These are phyloP conservation scores for Claviceps africana DNA, from an alignment of 2,329 filamentous ascomycete genomes.

Conservation along the genomic window DNA sequence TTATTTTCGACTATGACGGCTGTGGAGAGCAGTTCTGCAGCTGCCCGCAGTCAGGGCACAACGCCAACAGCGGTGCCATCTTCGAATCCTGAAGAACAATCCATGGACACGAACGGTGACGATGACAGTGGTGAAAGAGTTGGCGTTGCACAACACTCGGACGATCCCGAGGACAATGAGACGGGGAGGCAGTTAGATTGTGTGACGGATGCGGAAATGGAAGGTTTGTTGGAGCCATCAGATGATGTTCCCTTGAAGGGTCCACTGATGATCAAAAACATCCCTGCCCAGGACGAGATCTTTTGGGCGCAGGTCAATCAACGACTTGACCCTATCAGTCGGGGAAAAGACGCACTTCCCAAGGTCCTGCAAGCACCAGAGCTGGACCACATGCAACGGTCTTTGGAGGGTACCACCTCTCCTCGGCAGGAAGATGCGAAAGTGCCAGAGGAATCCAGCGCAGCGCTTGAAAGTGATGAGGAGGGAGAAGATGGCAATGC, in stretches of 20 bases:
- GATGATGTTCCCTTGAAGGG: conserved; percentile 35
- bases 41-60: conserved; percentile 15
- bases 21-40: conserved; percentile 19
- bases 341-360: conserved; percentile 31
- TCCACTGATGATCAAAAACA: conserved; percentile 40
- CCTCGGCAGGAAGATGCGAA: conserved; percentile 9
- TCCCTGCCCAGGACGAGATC: conserved; percentile 40
- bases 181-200: neutral
- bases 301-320: conserved; percentile 37
- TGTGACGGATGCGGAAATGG: conserved; percentile 6
- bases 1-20: conserved; percentile 30
- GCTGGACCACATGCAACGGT: conserved; percentile 1
- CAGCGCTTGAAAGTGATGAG: conserved; percentile 10
- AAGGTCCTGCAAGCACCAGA: conserved; percentile 20
- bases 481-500: conserved; percentile 14
- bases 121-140: neutral
- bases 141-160: neutral
- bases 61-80: conserved; percentile 15
- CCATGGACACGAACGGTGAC: neutral
- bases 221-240: conserved; percentile 22
- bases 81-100: neutral
- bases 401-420: neutral
- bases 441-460: conserved; percentile 7
- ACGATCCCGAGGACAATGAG: neutral
- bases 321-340: conserved; percentile 36